phyloP scores from a whole-genome alignment of 495 filamentous ascomycete species.

The Cladorrhinum samala region DNA sequence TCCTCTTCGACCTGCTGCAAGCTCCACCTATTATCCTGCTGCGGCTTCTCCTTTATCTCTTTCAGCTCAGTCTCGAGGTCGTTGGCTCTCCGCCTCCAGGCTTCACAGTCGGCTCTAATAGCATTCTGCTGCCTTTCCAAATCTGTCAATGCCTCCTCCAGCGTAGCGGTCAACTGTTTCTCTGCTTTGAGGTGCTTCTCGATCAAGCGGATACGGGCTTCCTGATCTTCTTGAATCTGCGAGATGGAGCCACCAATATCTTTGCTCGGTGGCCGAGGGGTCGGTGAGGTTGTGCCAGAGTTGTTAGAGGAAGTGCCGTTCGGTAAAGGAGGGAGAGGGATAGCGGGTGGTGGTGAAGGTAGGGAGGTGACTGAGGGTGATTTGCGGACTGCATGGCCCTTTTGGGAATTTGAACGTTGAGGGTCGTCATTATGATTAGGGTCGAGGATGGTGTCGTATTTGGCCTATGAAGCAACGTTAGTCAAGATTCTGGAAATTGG shows the following conservation, averaged over 20 bases:
- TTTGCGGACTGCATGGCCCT: conserved; percentile 57
- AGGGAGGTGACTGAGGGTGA: conserved; percentile 74
- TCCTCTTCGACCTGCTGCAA: conserved; percentile 94
- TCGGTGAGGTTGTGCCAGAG: conserved; percentile 35
- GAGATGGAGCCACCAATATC: conserved; percentile 61
- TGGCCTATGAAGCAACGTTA: conserved; percentile 44
- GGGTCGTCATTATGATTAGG: conserved; percentile 26
- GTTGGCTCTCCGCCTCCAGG: conserved; percentile 76
- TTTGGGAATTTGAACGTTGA: conserved; percentile 71
- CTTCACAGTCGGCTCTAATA: conserved; percentile 80
- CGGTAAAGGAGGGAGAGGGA: conserved; percentile 91
- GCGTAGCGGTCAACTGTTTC: conserved; percentile 87
- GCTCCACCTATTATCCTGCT: conserved; percentile 63
- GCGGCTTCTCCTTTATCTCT: conserved; percentile 48
- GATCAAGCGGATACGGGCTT: conserved; percentile 88
- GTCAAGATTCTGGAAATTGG: conserved; percentile 1
- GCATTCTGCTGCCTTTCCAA: conserved; percentile 82
- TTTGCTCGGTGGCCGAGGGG: conserved; percentile 68
- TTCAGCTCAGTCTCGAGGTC: conserved; percentile 73
- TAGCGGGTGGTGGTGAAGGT: conserved; percentile 82
- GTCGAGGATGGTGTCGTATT: conserved; percentile 44
- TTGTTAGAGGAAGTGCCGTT: conserved; percentile 27
- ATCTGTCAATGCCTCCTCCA: conserved; percentile 93
- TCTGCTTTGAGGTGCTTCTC: conserved; percentile 96
- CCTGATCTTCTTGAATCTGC: conserved; percentile 85